A percentile compares a stretch with the other conserved stretches of the same genome.
Evolutionary conservation across 306 rosid genomes (phyloP).

Genomic region (Carpinus fangiana): DNA sequence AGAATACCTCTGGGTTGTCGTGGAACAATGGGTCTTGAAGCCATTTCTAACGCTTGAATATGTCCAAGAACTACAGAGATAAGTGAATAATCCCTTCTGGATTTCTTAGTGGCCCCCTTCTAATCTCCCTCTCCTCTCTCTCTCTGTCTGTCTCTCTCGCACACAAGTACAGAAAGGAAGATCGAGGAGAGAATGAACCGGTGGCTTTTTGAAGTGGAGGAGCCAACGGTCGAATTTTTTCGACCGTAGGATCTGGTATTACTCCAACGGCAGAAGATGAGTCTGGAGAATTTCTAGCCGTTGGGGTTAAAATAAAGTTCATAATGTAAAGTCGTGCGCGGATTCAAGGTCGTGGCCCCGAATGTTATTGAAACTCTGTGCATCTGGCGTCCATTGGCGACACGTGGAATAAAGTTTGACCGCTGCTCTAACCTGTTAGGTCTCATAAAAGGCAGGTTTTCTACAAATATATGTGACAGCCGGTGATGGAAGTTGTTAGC

Average conservation of each 20-base stretch:
- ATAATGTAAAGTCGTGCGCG: neutral
- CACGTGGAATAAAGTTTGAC: neutral
- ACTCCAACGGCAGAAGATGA: slow-evolving; percentile 31
- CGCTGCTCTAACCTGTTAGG: too few species aligned
- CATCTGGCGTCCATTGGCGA: neutral
- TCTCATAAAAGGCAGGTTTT: too few species aligned
- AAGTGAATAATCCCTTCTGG: slow-evolving; percentile 13
- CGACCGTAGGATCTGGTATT: slow-evolving; percentile 47
- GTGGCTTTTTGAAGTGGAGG: slow-evolving; percentile 51
- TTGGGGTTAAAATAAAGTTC: slow-evolving; percentile 41
- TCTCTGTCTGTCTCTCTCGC: neutral
- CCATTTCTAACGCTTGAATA: slow-evolving; percentile 41
- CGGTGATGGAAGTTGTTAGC: too few species aligned
- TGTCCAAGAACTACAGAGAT: slow-evolving; percentile 7
- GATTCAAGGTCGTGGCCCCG: neutral
- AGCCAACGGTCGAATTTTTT: slow-evolving; percentile 62
- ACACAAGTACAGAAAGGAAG: slow-evolving; percentile 18
- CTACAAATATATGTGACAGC: too few species aligned
- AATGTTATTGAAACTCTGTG: neutral
- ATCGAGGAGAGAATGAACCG: slow-evolving; percentile 11
- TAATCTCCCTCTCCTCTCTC: slow-evolving; percentile 18
- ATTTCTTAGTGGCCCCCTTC: slow-evolving; percentile 10
- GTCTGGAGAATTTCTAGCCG: slow-evolving; percentile 55
- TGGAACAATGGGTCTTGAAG: slow-evolving; percentile 64
- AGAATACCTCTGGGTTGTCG: slow-evolving; percentile 60